Conservation (phyloP, 441 rosid genomes). For the Manihot esculenta region DNA sequence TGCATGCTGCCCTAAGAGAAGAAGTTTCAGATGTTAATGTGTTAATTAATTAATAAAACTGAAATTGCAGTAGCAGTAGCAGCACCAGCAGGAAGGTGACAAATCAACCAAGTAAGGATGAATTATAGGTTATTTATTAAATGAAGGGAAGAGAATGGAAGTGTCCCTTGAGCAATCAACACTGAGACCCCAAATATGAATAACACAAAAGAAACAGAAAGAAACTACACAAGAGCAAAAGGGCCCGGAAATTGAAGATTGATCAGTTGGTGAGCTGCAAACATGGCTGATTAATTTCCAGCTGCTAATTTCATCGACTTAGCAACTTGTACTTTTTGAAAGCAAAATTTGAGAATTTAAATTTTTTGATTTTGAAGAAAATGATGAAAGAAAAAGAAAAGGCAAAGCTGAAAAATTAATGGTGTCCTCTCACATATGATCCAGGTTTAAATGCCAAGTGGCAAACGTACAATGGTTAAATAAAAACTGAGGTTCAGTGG, state of each 20-base stretch:
- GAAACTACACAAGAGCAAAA: constrained; percentile 1
- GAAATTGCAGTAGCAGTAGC: too few relatives aligned
- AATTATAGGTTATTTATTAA: background rate
- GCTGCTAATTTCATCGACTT: constrained; percentile 19
- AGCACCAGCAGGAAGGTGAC: too few relatives aligned
- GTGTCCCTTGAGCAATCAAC: constrained; percentile 11
- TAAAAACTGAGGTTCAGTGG: constrained; percentile 8
- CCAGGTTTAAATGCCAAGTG: constrained; percentile 13
- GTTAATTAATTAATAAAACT: too few relatives aligned
- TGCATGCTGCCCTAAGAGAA: too few relatives aligned
- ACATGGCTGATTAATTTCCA: background rate
- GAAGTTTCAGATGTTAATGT: too few relatives aligned
- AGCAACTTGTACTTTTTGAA: constrained; percentile 7
- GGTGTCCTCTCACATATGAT: constrained; percentile 12
- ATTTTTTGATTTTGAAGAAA: background rate
- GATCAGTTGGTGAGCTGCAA: constrained; percentile 37
- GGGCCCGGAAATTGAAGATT: constrained; percentile 20
- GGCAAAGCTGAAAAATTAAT: too few relatives aligned
- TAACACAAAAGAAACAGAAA: background rate
- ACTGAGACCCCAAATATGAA: constrained; percentile 15
- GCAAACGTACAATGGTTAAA: background rate
- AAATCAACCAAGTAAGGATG: too few relatives aligned
- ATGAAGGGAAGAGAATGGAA: background rate
- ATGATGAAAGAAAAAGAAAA: background rate
- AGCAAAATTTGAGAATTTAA: background rate